A percentile compares a stretch with the other conserved stretches of the same genome.
Evolutionary conservation across 73 alveolate genomes (phyloP).

Genomic region (Diophrys appendiculata): DNA sequence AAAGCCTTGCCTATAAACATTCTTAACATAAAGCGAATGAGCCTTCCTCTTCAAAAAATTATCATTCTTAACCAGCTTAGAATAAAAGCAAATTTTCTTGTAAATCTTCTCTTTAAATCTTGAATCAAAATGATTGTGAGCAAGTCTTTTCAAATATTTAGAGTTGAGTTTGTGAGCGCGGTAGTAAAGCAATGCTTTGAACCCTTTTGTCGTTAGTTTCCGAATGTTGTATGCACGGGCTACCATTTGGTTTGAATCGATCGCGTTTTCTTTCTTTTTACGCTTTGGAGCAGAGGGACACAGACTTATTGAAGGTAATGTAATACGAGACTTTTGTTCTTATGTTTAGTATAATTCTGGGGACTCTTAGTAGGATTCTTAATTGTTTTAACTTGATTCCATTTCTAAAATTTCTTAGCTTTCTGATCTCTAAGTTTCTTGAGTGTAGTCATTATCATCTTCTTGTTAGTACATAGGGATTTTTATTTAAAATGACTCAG

Average conservation of each 20-base stretch:
- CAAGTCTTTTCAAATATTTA: neutral
- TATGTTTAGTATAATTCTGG: too few relatives aligned
- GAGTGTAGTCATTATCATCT: too few relatives aligned
- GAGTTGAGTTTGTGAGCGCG: neutral
- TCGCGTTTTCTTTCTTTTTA: conserved; percentile 1
- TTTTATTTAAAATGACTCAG: too few relatives aligned
- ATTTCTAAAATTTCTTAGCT: too few relatives aligned
- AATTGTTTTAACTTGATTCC: too few relatives aligned
- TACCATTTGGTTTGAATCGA: neutral
- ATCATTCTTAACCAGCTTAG: neutral
- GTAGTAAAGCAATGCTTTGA: neutral
- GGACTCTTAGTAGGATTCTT: too few relatives aligned
- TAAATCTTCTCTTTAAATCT: neutral
- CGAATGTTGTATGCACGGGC: neutral
- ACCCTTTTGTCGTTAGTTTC: too few relatives aligned
- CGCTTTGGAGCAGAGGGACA: too few relatives aligned
- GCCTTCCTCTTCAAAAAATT: neutral
- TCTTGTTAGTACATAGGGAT: too few relatives aligned
- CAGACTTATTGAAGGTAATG: too few relatives aligned
- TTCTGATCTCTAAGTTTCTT: too few relatives aligned
- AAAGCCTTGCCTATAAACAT: neutral
- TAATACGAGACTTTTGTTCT: too few relatives aligned
- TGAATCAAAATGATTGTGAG: neutral
- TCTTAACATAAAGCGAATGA: neutral
- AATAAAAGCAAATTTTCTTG: neutral